Evolutionary conservation across 805 yeast genomes (phyloP).

Genomic region (Pichia heedii): DNA sequence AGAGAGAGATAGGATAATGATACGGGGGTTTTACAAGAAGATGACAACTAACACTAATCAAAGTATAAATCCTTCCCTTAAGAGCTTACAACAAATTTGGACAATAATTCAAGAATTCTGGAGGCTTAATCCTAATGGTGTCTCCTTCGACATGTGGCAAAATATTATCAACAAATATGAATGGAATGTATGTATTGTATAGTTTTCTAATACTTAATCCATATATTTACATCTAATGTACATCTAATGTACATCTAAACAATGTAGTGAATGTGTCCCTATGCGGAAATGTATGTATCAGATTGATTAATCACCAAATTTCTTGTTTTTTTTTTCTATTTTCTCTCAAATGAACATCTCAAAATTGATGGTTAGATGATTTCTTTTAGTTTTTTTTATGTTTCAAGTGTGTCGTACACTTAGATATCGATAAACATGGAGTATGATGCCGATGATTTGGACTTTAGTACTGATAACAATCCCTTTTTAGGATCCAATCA

Average conservation of each 20-base stretch:
- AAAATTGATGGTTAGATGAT: no score
- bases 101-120: constrained; percentile 18
- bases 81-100: constrained; percentile 15
- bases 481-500: constrained; percentile 30
- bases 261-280: no score
- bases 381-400: no score
- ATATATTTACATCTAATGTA: no score
- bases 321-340: no score
- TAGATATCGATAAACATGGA: neutral
- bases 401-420: no score
- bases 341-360: no score
- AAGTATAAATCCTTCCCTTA: neutral
- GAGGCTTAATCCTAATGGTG: constrained; percentile 18
- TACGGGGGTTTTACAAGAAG: constrained; percentile 11
- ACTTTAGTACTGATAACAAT: constrained; percentile 26
- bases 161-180: constrained; percentile 17
- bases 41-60: neutral
- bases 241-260: no score
- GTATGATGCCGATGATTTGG: constrained; percentile 23
- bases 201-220: neutral
- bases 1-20: constrained; percentile 17
- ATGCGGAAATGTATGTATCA: no score
- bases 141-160: constrained; percentile 17
- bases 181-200: constrained; percentile 18
- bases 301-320: no score